Evolutionary conservation across 2,329 filamentous ascomycete genomes (phyloP).

Genomic region (Pseudocercospora eumusae): DNA sequence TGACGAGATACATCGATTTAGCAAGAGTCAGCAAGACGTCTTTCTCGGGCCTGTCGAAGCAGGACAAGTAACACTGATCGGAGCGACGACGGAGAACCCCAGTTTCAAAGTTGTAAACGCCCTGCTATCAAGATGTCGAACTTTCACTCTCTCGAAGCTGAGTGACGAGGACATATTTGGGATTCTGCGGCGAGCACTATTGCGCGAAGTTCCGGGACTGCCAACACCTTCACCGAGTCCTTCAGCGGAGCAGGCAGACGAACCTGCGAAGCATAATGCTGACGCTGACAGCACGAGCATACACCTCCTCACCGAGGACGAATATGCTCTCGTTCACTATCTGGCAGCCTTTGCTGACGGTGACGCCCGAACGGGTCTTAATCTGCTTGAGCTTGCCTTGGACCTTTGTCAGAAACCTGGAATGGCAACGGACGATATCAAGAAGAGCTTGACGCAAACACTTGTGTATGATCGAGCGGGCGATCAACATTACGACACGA

Average conservation of each 20-base stretch:
- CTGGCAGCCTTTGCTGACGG: slow-evolving; percentile 86
- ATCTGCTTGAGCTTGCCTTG: slow-evolving; percentile 86
- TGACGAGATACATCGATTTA: slow-evolving; percentile 93
- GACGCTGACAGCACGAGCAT: slow-evolving; percentile 33
- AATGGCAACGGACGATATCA: slow-evolving; percentile 71
- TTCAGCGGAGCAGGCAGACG: slow-evolving; percentile 25
- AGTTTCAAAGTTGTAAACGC: slow-evolving; percentile 90
- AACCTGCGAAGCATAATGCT: background rate
- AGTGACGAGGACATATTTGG: slow-evolving; percentile 67
- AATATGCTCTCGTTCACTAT: slow-evolving; percentile 67
- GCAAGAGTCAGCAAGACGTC: slow-evolving; percentile 89
- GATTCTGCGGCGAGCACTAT: slow-evolving; percentile 76
- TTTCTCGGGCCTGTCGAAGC: slow-evolving; percentile 91
- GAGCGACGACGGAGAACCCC: slow-evolving; percentile 95
- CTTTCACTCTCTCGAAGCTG: slow-evolving; percentile 81
- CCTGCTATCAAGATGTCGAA: slow-evolving; percentile 83
- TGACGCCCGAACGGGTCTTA: slow-evolving; percentile 88
- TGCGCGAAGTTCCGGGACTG: slow-evolving; percentile 54
- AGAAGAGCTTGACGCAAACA: slow-evolving; percentile 81
- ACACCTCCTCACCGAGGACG: slow-evolving; percentile 65
- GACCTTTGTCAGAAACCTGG: slow-evolving; percentile 68
- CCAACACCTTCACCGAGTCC: slow-evolving; percentile 44
- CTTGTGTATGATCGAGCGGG: slow-evolving; percentile 92
- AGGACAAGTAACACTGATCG: slow-evolving; percentile 86
- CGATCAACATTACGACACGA: slow-evolving; percentile 96